These are phyloP conservation scores for Amaranthus hypochondriacus DNA, from an alignment of 148 eudicot genomes.

Conservation along the genomic window DNA sequence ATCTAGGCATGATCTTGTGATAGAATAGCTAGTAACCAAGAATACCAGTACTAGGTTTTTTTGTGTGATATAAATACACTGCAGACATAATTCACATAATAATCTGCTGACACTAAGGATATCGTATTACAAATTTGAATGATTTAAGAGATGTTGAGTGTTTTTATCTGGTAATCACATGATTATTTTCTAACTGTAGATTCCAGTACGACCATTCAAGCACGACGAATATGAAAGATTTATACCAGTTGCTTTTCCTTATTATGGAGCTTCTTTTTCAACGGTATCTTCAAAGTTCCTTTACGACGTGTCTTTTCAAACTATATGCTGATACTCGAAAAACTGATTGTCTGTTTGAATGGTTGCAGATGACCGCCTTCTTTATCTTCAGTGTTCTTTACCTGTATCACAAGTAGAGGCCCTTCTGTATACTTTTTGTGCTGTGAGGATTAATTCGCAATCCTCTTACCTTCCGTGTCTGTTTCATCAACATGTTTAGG, in stretches of 20 bases:
- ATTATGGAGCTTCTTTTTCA: constrained; percentile 33
- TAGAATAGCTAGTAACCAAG: too few relatives aligned
- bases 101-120: too few relatives aligned
- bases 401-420: constrained; percentile 28
- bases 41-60: too few relatives aligned
- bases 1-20: too few relatives aligned
- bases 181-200: constrained; percentile 14
- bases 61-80: too few relatives aligned
- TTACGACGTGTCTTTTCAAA: neutral
- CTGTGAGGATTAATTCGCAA: neutral
- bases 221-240: constrained; percentile 33
- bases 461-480: neutral
- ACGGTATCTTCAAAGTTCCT: constrained; percentile 17
- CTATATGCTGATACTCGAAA: neutral
- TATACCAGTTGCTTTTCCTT: constrained; percentile 34
- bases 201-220: constrained; percentile 30
- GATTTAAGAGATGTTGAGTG: neutral
- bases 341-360: constrained; percentile 5
- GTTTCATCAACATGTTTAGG: neutral
- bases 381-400: constrained; percentile 27
- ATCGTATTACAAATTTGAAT: too few relatives aligned
- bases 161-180: neutral
- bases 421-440: constrained; percentile 8
- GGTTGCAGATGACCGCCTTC: constrained; percentile 32
- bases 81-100: too few relatives aligned